These are phyloP conservation scores for Aspergillus sp. DNA, from an alignment of 2,329 filamentous ascomycete species.

Conservation along the genomic window DNA sequence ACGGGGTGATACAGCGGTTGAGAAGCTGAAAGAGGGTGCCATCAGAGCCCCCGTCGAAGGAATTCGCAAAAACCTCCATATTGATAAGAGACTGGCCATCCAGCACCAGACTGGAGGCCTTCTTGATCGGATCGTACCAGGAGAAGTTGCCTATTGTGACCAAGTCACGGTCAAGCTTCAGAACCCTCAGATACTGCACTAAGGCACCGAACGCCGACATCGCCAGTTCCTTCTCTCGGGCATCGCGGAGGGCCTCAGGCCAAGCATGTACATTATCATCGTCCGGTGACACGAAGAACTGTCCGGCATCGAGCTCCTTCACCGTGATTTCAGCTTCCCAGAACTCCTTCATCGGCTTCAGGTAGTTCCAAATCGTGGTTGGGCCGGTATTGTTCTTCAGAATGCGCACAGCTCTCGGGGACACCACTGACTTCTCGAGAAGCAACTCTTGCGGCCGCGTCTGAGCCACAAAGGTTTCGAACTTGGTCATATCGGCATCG, in stretches of 20 bases:
- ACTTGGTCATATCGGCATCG: constrained; percentile 87
- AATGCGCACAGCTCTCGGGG: constrained; percentile 81
- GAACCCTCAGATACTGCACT: constrained; percentile 70
- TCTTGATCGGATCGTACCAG: constrained; percentile 86
- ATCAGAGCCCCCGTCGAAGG: constrained; percentile 71
- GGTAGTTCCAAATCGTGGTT: constrained; percentile 88
- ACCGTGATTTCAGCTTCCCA: constrained; percentile 76
- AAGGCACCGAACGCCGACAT: constrained; percentile 90
- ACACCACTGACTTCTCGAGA: constrained; percentile 77
- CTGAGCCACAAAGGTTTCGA: constrained; percentile 93
- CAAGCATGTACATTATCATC: constrained; percentile 56
- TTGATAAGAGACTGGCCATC: constrained; percentile 97
- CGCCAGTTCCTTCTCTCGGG: constrained; percentile 65
- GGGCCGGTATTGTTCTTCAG: constrained; percentile 91
- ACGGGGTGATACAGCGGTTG: constrained; percentile 91
- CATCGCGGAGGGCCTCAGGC: constrained; percentile 65
- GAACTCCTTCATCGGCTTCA: constrained; percentile 82
- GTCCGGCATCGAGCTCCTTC: constrained; percentile 67
- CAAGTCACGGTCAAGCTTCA: constrained; percentile 82
- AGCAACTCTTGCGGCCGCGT: constrained; percentile 80
- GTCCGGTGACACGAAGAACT: constrained; percentile 62
- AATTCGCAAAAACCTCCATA: constrained; percentile 93
- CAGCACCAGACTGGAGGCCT: constrained; percentile 77
- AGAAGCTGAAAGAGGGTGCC: constrained; percentile 85
- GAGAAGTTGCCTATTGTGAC: constrained; percentile 85